Evolutionary conservation across 2,329 filamentous ascomycete genomes (phyloP).

Genomic region (Aspergillus fructus): DNA sequence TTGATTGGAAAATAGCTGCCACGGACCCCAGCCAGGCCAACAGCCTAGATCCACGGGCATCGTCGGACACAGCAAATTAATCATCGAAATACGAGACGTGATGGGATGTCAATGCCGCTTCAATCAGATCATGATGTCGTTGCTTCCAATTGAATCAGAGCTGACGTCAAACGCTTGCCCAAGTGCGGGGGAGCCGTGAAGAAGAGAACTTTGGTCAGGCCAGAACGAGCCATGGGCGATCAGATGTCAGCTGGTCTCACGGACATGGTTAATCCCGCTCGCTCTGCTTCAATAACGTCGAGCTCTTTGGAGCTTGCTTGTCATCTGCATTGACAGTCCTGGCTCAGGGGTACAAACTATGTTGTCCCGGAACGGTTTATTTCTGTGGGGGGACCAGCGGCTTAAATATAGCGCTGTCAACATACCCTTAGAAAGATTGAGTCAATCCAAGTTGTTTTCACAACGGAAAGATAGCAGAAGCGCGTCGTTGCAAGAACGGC

Average conservation of each 20-base stretch:
- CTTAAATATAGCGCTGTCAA: not conserved
- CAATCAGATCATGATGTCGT: constrained; percentile 7
- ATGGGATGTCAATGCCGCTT: not conserved
- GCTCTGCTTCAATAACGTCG: not conserved
- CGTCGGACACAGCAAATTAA: constrained; percentile 4
- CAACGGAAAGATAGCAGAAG: not conserved
- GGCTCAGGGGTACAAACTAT: not conserved
- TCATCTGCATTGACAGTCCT: not conserved
- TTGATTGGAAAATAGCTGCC: constrained; percentile 11
- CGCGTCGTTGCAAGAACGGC: not conserved
- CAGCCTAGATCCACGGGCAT: not conserved
- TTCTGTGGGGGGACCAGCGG: not conserved
- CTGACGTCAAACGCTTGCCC: constrained; percentile 19
- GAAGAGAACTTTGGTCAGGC: not conserved
- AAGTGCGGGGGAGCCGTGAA: constrained; percentile 11
- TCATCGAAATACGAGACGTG: constrained; percentile 1
- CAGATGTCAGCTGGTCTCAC: not conserved
- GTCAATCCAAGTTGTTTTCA: not conserved
- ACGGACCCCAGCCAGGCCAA: constrained; percentile 1
- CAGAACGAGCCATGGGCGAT: not conserved
- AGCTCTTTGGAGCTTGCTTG: not conserved
- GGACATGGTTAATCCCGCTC: not conserved
- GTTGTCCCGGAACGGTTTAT: not conserved
- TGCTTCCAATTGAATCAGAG: constrained; percentile 4
- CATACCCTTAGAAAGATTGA: not conserved